A percentile compares a stretch with the other conserved stretches of the same genome.
These are phyloP conservation scores for Aegilops speltoides DNA, from an alignment of 176 grass and related monocot species.

Conservation along the genomic window DNA sequence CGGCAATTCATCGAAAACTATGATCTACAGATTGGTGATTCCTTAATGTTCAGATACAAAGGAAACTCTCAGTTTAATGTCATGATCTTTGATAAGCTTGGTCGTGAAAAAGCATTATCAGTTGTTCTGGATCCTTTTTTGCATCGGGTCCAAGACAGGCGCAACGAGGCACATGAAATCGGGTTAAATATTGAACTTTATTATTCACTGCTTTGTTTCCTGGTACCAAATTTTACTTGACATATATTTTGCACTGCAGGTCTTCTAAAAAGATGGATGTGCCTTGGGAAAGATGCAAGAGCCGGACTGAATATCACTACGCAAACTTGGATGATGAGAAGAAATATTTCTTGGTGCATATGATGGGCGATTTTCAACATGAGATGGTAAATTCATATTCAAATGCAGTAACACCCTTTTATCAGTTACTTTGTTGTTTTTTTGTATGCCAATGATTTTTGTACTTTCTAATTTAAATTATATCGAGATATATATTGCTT, in stretches of 20 bases:
- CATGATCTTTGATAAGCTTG: conserved; percentile 6
- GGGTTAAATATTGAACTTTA: background rate
- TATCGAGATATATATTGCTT: background rate
- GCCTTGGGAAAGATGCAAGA: background rate
- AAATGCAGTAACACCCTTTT: background rate
- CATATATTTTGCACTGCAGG: background rate
- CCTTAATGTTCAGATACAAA: background rate
- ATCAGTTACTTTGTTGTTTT: background rate
- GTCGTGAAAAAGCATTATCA: background rate
- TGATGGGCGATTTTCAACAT: background rate
- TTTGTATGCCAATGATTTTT: background rate
- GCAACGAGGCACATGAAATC: background rate
- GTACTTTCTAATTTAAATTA: background rate
- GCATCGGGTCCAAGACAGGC: background rate
- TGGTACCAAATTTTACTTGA: background rate
- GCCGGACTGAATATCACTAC: background rate
- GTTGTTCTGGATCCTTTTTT: conserved; percentile 1
- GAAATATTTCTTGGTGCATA: background rate
- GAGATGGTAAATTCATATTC: conserved; percentile 7
- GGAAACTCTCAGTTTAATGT: background rate
- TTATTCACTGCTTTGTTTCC: background rate
- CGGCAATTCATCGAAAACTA: background rate
- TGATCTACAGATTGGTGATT: conserved; percentile 16
- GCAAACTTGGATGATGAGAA: background rate
- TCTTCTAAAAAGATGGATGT: background rate